phyloP scores from a whole-genome alignment of 306 rosid species.

The Cucumis sativus region DNA sequence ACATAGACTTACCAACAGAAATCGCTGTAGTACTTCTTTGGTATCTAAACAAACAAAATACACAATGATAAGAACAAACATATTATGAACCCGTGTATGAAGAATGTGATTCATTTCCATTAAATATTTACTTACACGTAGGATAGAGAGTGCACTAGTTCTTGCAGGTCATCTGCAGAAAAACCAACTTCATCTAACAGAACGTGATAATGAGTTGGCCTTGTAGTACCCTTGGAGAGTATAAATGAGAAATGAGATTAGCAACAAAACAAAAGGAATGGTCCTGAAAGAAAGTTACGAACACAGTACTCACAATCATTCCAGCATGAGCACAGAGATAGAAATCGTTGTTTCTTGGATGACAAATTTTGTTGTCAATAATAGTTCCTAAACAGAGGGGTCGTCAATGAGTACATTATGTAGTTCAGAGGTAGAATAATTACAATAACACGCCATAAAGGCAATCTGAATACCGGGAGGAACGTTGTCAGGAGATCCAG shows the following conservation, averaged over 20 bases:
- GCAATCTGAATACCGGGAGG: slow-evolving; percentile 45
- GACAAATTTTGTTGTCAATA: slow-evolving; percentile 81
- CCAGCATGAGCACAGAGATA: slow-evolving; percentile 95
- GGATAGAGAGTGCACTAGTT: slow-evolving; percentile 81
- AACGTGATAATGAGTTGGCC: slow-evolving; percentile 88
- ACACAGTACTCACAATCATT: slow-evolving; percentile 60
- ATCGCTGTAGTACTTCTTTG: slow-evolving; percentile 94
- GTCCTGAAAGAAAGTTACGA: neutral
- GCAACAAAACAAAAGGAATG: neutral
- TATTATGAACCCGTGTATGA: neutral
- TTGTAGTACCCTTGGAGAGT: slow-evolving; percentile 58
- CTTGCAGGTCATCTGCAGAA: slow-evolving; percentile 80
- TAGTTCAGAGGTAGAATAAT: neutral
- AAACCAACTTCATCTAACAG: slow-evolving; percentile 70
- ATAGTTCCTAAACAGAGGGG: slow-evolving; percentile 50
- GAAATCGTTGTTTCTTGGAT: slow-evolving; percentile 77
- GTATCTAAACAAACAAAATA: slow-evolving; percentile 34
- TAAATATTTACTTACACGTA: slow-evolving; percentile 64
- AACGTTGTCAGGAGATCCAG: slow-evolving; percentile 65
- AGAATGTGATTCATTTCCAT: neutral
- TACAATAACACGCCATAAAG: no score
- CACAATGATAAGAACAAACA: neutral
- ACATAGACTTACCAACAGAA: slow-evolving; percentile 47
- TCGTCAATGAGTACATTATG: neutral
- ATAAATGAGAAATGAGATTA: neutral